Conservation (phyloP, 1,139 yeast genomes). For the Taphrina sp. region DNA sequence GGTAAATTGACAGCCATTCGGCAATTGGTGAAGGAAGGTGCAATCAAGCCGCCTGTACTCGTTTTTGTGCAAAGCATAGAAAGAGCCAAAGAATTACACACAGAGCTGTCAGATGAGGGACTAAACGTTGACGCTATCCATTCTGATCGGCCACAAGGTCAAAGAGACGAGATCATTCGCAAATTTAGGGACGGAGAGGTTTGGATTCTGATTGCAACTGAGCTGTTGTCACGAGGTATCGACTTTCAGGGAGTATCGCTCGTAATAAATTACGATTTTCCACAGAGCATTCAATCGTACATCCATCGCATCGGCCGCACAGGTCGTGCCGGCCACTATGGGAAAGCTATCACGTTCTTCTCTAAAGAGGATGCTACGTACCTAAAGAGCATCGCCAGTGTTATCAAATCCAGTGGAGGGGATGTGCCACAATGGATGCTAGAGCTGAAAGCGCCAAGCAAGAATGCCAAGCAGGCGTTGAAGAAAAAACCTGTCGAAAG, state of each 20-base stretch:
- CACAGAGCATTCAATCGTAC: constrained; percentile 88
- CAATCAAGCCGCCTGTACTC: constrained; percentile 86
- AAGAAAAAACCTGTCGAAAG: constrained; percentile 52
- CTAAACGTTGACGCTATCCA: constrained; percentile 93
- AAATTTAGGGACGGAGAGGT: constrained; percentile 83
- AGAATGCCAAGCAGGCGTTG: constrained; percentile 62
- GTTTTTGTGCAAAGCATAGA: constrained; percentile 88
- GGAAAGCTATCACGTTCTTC: constrained; percentile 86
- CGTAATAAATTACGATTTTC: constrained; percentile 95
- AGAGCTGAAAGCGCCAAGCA: constrained; percentile 64
- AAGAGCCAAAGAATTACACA: constrained; percentile 92
- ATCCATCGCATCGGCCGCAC: constrained; percentile 99
- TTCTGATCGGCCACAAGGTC: constrained; percentile 87
- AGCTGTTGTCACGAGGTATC: constrained; percentile 92
- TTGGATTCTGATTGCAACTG: constrained; percentile 96
- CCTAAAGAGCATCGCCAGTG: constrained; percentile 76
- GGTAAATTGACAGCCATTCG: constrained; percentile 90
- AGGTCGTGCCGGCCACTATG: constrained; percentile 88
- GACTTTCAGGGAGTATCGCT: constrained; percentile 94
- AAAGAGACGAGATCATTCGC: constrained; percentile 81
- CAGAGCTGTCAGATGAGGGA: constrained; percentile 85
- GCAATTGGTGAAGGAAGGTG: constrained; percentile 74
- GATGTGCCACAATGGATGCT: constrained; percentile 78
- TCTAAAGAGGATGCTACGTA: constrained; percentile 81
- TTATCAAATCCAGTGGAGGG: constrained; percentile 90